Conservation (phyloP, 2,329 filamentous ascomycete genomes). For the Xylaria sp. region DNA sequence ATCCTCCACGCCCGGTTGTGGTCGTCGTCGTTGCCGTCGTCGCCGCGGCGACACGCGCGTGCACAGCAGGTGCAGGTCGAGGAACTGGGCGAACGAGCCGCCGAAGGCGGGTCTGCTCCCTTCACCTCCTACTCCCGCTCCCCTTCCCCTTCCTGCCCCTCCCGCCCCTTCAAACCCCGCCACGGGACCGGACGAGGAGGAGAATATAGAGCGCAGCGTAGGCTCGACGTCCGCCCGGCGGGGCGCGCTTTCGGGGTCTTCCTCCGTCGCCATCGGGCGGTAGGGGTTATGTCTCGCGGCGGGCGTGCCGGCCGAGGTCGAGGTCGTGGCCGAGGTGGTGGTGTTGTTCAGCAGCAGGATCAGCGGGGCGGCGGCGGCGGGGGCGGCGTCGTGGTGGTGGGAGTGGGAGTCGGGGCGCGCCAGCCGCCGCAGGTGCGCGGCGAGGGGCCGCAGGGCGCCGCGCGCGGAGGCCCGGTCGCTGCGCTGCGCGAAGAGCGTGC, state of each 20-base stretch:
- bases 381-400: no score
- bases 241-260: no score
- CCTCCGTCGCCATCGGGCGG: no score
- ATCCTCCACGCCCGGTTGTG: background rate
- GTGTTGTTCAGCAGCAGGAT: conserved; percentile 60
- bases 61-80: conserved; percentile 58
- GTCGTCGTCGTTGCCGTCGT: conserved; percentile 46
- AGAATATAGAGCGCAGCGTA: conserved; percentile 56
- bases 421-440: conserved; percentile 49
- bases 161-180: background rate
- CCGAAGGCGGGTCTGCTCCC: conserved; percentile 58
- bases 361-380: conserved; percentile 43
- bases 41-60: conserved; percentile 47
- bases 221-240: conserved; percentile 47
- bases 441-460: conserved; percentile 50
- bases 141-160: conserved; percentile 11
- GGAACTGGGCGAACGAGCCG: conserved; percentile 55
- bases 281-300: conserved; percentile 8
- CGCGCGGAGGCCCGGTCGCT: conserved; percentile 53
- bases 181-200: conserved; percentile 35
- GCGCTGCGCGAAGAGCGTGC: conserved; percentile 54
- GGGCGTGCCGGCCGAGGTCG: conserved; percentile 4
- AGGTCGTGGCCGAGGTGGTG: conserved; percentile 11
- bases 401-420: no score
- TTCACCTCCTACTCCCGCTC: conserved; percentile 34